phyloP scores from a whole-genome alignment of 2,329 filamentous ascomycete genomes.

The Fusarium nelsonii region DNA sequence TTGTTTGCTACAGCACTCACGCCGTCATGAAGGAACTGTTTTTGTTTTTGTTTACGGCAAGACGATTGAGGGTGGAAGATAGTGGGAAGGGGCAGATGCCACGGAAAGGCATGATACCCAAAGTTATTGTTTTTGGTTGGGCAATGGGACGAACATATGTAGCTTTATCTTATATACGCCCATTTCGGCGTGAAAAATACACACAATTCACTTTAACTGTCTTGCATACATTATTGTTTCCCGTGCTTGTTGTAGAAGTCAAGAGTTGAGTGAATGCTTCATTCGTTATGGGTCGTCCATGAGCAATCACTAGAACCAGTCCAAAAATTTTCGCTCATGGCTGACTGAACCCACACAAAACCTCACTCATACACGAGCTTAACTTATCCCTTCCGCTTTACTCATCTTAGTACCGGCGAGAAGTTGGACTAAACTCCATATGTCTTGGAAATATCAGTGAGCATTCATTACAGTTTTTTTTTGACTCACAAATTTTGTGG shows the following conservation, averaged over 20 bases:
- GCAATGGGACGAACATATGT: constrained; percentile 21
- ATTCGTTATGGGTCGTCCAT: constrained; percentile 21
- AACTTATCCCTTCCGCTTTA: background rate
- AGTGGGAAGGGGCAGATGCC: constrained; percentile 36
- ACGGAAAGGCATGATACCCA: constrained; percentile 45
- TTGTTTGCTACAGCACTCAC: constrained; percentile 21
- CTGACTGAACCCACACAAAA: constrained; percentile 44
- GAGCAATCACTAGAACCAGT: constrained; percentile 25
- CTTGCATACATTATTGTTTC: background rate
- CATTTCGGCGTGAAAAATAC: constrained; percentile 26
- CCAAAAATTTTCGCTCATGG: constrained; percentile 43
- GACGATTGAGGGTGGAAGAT: constrained; percentile 17
- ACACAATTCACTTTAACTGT: constrained; percentile 3
- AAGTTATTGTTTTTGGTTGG: constrained; percentile 21
- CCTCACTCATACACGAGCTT: constrained; percentile 16
- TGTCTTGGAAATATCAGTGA: background rate
- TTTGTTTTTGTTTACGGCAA: constrained; percentile 21
- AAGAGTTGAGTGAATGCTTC: background rate
- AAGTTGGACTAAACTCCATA: background rate
- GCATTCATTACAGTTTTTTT: background rate
- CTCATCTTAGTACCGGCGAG: background rate
- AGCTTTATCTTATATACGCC: constrained; percentile 24
- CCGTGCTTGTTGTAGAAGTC: background rate
- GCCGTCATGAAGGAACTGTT: constrained; percentile 23
- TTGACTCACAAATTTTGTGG: background rate